Percentiles rank a stretch among this genome's conserved stretches.
These are phyloP conservation scores for Hymenoscyphus occultus DNA, from an alignment of 2,329 filamentous ascomycete genomes.

Conservation along the genomic window DNA sequence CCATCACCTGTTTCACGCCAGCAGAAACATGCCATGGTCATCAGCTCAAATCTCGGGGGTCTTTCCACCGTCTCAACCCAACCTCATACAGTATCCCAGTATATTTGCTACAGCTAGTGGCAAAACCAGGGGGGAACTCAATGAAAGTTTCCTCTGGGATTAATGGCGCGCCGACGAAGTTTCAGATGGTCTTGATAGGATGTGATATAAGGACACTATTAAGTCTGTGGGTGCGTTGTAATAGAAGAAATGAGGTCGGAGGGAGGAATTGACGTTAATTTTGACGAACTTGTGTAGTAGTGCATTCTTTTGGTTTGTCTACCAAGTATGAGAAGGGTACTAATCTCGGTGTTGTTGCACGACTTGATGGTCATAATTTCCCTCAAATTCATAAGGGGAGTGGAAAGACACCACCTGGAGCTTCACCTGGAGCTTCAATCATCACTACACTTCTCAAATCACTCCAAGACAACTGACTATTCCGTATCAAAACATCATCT, in stretches of 20 bases:
- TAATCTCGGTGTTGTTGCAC: constrained; percentile 56
- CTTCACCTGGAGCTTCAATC: constrained; percentile 59
- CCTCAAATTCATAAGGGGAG: constrained; percentile 58
- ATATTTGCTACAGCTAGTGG: constrained; percentile 56
- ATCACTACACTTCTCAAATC: constrained; percentile 51
- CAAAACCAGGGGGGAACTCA: constrained; percentile 61
- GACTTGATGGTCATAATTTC: constrained; percentile 57
- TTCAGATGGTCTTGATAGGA: constrained; percentile 46
- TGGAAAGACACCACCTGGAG: constrained; percentile 50
- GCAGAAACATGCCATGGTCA: constrained; percentile 48
- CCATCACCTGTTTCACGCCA: constrained; percentile 8
- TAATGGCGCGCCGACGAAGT: constrained; percentile 58
- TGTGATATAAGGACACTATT: constrained; percentile 55
- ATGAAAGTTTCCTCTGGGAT: constrained; percentile 68
- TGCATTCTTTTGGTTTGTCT: constrained; percentile 58
- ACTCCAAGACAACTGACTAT: constrained; percentile 45
- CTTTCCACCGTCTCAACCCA: constrained; percentile 56
- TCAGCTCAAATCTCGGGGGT: constrained; percentile 64
- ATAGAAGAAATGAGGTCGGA: constrained; percentile 22
- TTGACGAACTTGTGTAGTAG: constrained; percentile 48
- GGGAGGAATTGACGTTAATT: constrained; percentile 46
- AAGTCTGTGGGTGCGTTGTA: constrained; percentile 49
- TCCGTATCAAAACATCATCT: constrained; percentile 51
- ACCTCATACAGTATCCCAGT: constrained; percentile 51
- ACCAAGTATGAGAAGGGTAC: constrained; percentile 51